These are phyloP conservation scores for Dysphania ambrosioides DNA, from an alignment of 148 eudicot species.

Conservation along the genomic window DNA sequence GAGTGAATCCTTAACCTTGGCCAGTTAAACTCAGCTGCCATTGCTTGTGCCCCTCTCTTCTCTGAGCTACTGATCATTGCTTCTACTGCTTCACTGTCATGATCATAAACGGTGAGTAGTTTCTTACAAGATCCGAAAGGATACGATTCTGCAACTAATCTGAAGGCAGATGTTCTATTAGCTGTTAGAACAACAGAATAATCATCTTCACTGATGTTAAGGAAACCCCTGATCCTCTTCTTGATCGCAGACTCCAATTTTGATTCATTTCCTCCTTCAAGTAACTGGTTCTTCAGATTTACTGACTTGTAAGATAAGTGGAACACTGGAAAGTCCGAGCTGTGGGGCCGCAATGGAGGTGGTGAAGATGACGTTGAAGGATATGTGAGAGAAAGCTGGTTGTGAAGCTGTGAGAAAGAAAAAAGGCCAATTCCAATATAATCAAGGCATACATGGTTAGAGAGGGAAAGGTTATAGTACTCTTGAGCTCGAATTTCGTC, in stretches of 20 bases:
- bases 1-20: conserved; percentile 70
- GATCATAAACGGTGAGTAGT: conserved; percentile 79
- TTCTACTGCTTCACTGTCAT: conserved; percentile 73
- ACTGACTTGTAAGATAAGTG: conserved; percentile 55
- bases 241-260: conserved; percentile 57
- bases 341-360: conserved; percentile 35
- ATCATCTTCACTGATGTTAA: conserved; percentile 62
- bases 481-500: conserved; percentile 66
- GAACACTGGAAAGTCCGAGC: conserved; percentile 59
- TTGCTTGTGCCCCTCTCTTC: conserved; percentile 61
- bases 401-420: conserved; percentile 70
- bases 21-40: conserved; percentile 88
- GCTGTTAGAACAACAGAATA: conserved; percentile 78
- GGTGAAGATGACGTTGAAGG: conserved; percentile 45
- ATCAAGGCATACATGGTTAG: conserved; percentile 76
- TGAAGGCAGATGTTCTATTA: conserved; percentile 86
- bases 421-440: conserved; percentile 86
- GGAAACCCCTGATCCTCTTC: conserved; percentile 61
- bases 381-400: conserved; percentile 29
- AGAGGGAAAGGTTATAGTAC: conserved; percentile 59
- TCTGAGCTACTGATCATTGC: conserved; percentile 53
- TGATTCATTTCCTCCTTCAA: conserved; percentile 49
- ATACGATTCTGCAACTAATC: conserved; percentile 79
- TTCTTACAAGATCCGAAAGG: conserved; percentile 63
- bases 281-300: conserved; percentile 56